Base-by-base conservation (phyloP, 352 stramenopile genomes). In the Phytophthora vignae region DNA sequence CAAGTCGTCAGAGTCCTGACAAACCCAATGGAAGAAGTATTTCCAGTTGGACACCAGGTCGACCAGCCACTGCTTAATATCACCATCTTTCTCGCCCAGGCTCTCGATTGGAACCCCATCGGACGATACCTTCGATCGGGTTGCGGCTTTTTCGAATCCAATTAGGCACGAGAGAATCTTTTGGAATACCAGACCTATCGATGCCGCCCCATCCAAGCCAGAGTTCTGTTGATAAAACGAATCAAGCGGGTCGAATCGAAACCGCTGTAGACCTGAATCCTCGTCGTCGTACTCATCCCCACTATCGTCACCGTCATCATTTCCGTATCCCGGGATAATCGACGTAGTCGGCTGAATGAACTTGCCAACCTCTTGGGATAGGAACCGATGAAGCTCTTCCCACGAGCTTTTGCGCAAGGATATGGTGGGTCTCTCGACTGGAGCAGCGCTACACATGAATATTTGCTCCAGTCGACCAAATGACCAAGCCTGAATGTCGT, bases 11-110 rank as follows among this genome's bases (percentile, higher is more conserved):
- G 55, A 70, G 56, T 71, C 67, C 27, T 87, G 78, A 10, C 78
- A 83, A 22, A 90, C 74, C 82, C 82, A 90, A 33, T 79, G 69
- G 53, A 90, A 88, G 64, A 90, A 84, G 12, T 82, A 77, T 57
- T 81, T 85, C 73, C 72, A 74, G 40, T 87, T 87, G 29, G 82
- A 84, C 60, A 84, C 78, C 63, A 90, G 61, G 36, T 72, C 69
- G 14, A 77, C 31, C 4, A 88, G 48, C 82, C 82, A 90, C 33
- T 74, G 66, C 59, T 74, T 79, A 15, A 79, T 69, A 31, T 81
- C 74, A 12, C 54, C 55, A 17, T 72, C 60, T 17, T 67, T 77
- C 15, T 69, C 67, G 48, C 49, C 63, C 25, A 70, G 55, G 46
- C 21, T 31, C 8, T 74, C 67, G 21, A 81, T 68, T 7, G 56